A percentile compares a stretch with the other conserved stretches of the same genome.
phyloP scores from a whole-genome alignment of 345 rosid species.

The Euphorbia peplus region DNA sequence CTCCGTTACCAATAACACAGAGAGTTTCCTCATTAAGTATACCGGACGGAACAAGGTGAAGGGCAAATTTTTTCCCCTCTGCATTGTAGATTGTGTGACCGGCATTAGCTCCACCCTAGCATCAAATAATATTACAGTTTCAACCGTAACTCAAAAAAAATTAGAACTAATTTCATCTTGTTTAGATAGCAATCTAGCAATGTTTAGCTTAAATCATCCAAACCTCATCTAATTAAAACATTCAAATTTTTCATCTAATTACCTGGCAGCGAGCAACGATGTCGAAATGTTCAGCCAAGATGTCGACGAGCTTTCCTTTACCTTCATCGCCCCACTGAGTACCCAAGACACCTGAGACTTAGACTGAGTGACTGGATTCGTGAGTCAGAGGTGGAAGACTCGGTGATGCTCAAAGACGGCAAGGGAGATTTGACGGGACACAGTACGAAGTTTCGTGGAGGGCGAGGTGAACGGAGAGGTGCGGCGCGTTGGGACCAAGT shows the following conservation, averaged over 20 bases:
- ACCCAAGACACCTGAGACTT: slow-evolving; percentile 88
- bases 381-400: slow-evolving; percentile 39
- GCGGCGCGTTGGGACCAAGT: background rate
- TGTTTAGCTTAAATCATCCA: too few relatives aligned
- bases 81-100: too few relatives aligned
- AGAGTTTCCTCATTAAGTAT: too few relatives aligned
- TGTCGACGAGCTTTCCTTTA: slow-evolving; percentile 95
- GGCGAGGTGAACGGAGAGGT: background rate
- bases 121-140: slow-evolving; percentile 1
- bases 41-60: too few relatives aligned
- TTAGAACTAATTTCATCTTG: too few relatives aligned
- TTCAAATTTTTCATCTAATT: too few relatives aligned
- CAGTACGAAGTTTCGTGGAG: too few relatives aligned
- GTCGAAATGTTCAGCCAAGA: slow-evolving; percentile 83
- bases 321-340: slow-evolving; percentile 99
- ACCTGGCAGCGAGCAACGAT: slow-evolving; percentile 99
- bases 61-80: too few relatives aligned
- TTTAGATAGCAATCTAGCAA: too few relatives aligned
- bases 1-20: too few relatives aligned
- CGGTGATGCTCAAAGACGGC: slow-evolving; percentile 45
- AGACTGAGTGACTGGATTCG: slow-evolving; percentile 74
- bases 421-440: slow-evolving; percentile 28
- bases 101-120: slow-evolving; percentile 98
- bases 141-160: too few relatives aligned
- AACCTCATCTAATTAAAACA: too few relatives aligned